These are phyloP conservation scores for Sungouiella blattae DNA, from an alignment of 805 yeast species.

Conservation along the genomic window DNA sequence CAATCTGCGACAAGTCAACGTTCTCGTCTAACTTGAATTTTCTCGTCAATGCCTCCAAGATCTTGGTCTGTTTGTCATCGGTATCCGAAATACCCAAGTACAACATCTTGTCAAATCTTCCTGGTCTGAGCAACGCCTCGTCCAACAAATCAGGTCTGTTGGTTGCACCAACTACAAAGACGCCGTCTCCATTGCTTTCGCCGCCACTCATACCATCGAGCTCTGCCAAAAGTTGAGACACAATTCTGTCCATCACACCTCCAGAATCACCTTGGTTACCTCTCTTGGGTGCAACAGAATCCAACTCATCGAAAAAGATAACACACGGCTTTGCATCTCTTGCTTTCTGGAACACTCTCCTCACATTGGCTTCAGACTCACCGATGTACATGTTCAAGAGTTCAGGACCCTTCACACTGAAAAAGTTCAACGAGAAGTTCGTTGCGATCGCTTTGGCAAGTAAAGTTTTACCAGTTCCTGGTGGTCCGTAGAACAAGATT, in stretches of 20 bases:
- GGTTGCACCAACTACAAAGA: slow-evolving; percentile 98
- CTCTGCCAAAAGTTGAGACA: slow-evolving; percentile 91
- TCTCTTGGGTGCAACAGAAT: slow-evolving; percentile 96
- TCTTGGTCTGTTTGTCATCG: slow-evolving; percentile 80
- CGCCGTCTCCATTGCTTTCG: slow-evolving; percentile 61
- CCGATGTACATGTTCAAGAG: slow-evolving; percentile 96
- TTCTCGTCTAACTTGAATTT: slow-evolving; percentile 63
- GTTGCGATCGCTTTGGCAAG: slow-evolving; percentile 97
- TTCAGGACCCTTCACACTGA: slow-evolving; percentile 97
- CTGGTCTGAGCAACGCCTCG: slow-evolving; percentile 90
- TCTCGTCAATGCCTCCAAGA: slow-evolving; percentile 82
- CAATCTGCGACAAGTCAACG: slow-evolving; percentile 58
- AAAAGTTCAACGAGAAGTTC: slow-evolving; percentile 87
- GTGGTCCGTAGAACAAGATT: slow-evolving; percentile 94
- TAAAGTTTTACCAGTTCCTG: slow-evolving; percentile 96
- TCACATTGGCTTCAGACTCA: slow-evolving; percentile 95
- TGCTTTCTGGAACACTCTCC: slow-evolving; percentile 90
- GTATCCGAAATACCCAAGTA: slow-evolving; percentile 93
- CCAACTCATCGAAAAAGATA: slow-evolving; percentile 94
- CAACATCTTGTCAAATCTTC: slow-evolving; percentile 92
- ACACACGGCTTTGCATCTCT: slow-evolving; percentile 98
- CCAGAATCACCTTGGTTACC: slow-evolving; percentile 99
- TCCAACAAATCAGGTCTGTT: slow-evolving; percentile 94
- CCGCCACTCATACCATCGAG: slow-evolving; percentile 91
- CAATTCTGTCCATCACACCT: slow-evolving; percentile 98